phyloP scores from a whole-genome alignment of 2,329 filamentous ascomycete genomes.

The Fusarium coffeatum region DNA sequence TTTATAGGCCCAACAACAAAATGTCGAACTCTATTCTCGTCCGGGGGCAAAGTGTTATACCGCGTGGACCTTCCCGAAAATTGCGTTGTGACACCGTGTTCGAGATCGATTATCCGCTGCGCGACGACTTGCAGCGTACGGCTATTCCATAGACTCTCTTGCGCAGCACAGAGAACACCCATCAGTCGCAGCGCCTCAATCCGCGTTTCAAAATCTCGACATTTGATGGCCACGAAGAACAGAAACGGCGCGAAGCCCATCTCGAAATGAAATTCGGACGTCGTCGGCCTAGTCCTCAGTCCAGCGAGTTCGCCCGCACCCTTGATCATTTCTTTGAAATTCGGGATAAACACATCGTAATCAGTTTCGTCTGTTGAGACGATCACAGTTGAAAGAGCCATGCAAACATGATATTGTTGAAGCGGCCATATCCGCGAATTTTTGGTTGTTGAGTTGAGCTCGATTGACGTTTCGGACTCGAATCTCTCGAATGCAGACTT shows the following conservation, averaged over 20 bases:
- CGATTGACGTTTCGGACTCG: neutral
- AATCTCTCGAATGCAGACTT: conserved; percentile 11
- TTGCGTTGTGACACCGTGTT: conserved; percentile 8
- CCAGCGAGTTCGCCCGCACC: conserved; percentile 6
- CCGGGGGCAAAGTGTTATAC: neutral
- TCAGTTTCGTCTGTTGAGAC: conserved; percentile 6
- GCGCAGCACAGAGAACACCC: conserved; percentile 15
- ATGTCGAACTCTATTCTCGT: conserved; percentile 16
- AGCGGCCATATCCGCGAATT: conserved; percentile 15
- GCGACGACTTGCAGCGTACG: conserved; percentile 13
- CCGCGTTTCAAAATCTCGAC: conserved; percentile 15
- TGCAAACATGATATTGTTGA: conserved; percentile 17
- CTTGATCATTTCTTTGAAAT: conserved; percentile 11
- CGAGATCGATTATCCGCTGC: conserved; percentile 21
- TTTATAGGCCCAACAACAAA: conserved; percentile 18
- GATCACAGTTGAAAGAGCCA: neutral
- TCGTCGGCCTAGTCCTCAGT: neutral
- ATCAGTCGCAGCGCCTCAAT: conserved; percentile 9
- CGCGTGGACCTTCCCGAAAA: neutral
- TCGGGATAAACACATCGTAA: conserved; percentile 12
- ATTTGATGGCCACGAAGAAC: conserved; percentile 19
- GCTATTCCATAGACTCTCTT: conserved; percentile 28
- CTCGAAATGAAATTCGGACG: conserved; percentile 13
- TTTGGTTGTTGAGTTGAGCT: neutral
- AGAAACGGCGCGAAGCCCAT: conserved; percentile 23